Percentiles rank a stretch among this genome's conserved stretches.
Conservation (phyloP, 768 basidiomycete species). For the Goffeauzyma gilvescens region DNA sequence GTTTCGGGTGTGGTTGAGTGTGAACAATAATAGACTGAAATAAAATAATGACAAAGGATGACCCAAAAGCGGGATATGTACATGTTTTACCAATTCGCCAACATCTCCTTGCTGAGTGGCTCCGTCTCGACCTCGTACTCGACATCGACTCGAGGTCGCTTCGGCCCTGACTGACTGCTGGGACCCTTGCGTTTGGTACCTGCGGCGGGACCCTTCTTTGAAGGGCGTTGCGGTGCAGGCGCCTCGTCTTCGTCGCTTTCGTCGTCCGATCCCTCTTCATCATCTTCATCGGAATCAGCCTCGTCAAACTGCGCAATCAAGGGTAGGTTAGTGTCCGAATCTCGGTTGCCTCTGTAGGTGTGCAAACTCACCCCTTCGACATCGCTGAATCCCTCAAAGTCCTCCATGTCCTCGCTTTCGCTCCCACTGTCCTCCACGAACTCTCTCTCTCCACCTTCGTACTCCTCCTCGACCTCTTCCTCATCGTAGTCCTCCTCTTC, state of each 20-base stretch:
- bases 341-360: constrained; percentile 29
- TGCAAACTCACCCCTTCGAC: constrained; percentile 21
- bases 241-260: constrained; percentile 34
- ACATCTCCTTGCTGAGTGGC: constrained; percentile 33
- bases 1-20: no score
- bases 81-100: constrained; percentile 30
- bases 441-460: constrained; percentile 45
- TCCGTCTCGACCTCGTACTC: constrained; percentile 89
- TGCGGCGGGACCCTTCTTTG: constrained; percentile 36
- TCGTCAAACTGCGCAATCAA: constrained; percentile 19
- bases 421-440: constrained; percentile 44
- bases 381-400: constrained; percentile 39
- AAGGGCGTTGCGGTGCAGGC: constrained; percentile 33
- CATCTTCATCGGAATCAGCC: constrained; percentile 26
- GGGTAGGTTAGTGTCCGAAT: constrained; percentile 6
- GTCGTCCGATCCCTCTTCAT: constrained; percentile 36
- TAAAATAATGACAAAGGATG: no score
- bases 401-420: constrained; percentile 56
- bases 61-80: no score
- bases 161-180: constrained; percentile 13
- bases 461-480: constrained; percentile 38
- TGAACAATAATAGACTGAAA: no score
- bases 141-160: constrained; percentile 59
- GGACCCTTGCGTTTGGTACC: constrained; percentile 28
- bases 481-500: constrained; percentile 39